Conservation (phyloP, 108 stramenopile genomes). For the Nitzschia inconspicua region DNA sequence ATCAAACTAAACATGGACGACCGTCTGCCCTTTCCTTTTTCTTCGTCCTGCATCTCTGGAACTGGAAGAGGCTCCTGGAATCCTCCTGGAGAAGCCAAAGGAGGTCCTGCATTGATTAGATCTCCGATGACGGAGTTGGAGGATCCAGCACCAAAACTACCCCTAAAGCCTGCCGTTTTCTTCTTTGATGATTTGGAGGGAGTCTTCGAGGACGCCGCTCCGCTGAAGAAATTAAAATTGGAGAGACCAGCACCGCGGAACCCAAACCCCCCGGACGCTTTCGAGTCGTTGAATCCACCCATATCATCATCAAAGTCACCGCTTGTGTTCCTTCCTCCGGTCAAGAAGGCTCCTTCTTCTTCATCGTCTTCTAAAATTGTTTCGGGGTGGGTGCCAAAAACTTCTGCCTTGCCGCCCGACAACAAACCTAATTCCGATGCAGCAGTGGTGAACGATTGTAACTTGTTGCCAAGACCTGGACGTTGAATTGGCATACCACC, state of each 20-base stretch:
- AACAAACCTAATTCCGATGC: not conserved
- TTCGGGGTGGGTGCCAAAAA: not conserved
- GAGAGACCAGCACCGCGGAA: not conserved
- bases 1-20: not conserved
- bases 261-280: not conserved
- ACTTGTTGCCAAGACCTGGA: no score
- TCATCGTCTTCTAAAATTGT: conserved; percentile 24
- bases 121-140: not conserved
- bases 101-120: not conserved
- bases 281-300: not conserved
- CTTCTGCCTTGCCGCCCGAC: not conserved
- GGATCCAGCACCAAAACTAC: not conserved
- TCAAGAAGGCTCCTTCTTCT: conserved; percentile 19
- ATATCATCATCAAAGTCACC: not conserved
- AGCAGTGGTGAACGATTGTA: not conserved
- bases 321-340: not conserved
- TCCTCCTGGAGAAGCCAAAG: not conserved
- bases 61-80: conserved; percentile 24
- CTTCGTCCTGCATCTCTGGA: conserved; percentile 10
- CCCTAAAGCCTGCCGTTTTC: not conserved
- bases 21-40: not conserved
- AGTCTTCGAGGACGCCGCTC: not conserved
- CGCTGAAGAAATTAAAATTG: not conserved
- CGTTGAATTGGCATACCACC: not conserved
- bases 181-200: not conserved